Base-by-base conservation (phyloP, 495 filamentous ascomycete genomes). In the Niebla homalea region DNA sequence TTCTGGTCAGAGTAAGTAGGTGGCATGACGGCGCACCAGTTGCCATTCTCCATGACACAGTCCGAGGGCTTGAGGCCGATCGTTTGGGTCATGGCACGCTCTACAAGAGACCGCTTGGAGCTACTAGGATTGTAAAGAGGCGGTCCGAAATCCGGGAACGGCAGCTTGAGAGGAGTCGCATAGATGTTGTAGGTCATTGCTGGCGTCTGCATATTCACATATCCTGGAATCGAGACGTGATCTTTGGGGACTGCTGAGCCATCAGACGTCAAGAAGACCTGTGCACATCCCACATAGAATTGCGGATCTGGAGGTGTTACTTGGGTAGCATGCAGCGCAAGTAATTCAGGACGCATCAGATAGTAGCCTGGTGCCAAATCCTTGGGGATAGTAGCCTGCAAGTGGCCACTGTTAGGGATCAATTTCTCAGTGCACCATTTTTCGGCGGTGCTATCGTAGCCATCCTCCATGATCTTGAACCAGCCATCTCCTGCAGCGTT, bases 381-480 rank as follows among this genome's bases (percentile, higher is more conserved):
- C 3, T 60, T 42, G 3, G 85, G 84, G 12, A 89, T 64, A 3
- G 62, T 65, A 49, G 81, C 67, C 23, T 68, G 74, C 25, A 87
- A 64, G 7, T 78, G 68, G n/a, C 84, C 83, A 25, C 78, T 69
- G 61, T 78, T 77, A 21, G 60, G 66, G 48, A 82, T 83, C 39
- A 89, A 57, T 40, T 76, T 76, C 52, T 84, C 72, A 1, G 81
- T 82, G 55, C 85, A 85, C 78, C 82, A 87, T 50, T 74, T 65
- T 3, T 67, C 67, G 42, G 59, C 55, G 5, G 40, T 41, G 2
- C 65, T 52, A 57, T 81, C 73, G 58, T 83, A 84, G 43, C 80
- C 82, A 29, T 79, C 72, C 40, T 83, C 69, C 66, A 66, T 84
- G 61, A 90, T 79, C 70, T 88, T 89, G 70, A 90, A 85, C 85